These are phyloP conservation scores for Thymus quinquecostatus DNA, from an alignment of 257 asterid genomes.

Conservation along the genomic window DNA sequence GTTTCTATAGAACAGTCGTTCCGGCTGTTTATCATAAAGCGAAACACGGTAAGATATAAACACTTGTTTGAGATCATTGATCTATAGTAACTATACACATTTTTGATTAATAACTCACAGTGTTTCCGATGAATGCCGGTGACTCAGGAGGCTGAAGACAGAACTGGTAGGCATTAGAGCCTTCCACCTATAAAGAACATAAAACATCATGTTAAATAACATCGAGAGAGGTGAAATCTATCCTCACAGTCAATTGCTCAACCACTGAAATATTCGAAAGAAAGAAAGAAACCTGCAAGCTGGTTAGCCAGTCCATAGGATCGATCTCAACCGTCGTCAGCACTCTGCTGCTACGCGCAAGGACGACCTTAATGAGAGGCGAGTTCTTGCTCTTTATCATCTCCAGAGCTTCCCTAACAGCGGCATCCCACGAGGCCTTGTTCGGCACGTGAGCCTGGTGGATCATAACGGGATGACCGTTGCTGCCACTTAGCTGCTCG, in stretches of 20 bases:
- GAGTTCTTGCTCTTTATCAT: conserved; percentile 59
- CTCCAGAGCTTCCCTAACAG: conserved; percentile 73
- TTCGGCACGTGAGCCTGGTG: conserved; percentile 70
- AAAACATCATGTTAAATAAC: conserved; percentile 26
- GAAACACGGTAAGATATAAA: conserved; percentile 15
- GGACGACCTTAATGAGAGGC: conserved; percentile 85
- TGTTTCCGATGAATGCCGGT: conserved; percentile 94
- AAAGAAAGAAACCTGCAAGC: conserved; percentile 60
- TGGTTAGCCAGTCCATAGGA: conserved; percentile 76
- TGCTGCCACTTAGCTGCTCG: conserved; percentile 38
- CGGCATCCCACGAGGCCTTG: conserved; percentile 73
- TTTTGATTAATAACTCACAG: conserved; percentile 53
- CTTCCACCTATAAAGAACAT: conserved; percentile 59
- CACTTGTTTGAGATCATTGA: background rate
- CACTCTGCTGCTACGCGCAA: conserved; percentile 94
- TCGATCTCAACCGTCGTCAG: conserved; percentile 70
- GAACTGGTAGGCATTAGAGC: conserved; percentile 81
- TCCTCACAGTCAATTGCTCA: conserved; percentile 4
- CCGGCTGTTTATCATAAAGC: conserved; percentile 64
- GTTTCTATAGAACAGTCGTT: conserved; percentile 82
- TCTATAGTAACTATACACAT: too few relatives aligned
- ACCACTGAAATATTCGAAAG: background rate
- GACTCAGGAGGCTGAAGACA: conserved; percentile 91
- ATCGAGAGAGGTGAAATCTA: background rate
- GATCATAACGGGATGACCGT: conserved; percentile 47